Evolutionary conservation across 805 yeast genomes (phyloP), one percentile per base, ranked within the genome.

Genomic region (Priceomyces medius): DNA sequence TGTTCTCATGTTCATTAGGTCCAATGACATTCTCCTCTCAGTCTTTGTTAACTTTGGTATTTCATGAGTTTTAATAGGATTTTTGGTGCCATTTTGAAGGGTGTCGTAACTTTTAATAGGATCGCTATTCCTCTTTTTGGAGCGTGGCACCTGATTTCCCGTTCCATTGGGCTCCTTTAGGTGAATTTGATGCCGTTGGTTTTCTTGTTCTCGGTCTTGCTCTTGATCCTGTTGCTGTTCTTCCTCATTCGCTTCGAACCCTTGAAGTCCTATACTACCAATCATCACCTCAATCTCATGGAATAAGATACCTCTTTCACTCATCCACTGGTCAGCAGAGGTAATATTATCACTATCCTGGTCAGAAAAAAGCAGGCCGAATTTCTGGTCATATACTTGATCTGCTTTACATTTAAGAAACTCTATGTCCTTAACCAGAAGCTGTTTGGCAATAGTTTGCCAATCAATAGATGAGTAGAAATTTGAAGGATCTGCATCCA

Each of bases 21-120:
- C 64, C 9, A 63, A 43, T 3, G 68, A 62, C 50, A 55, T 43
- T 20, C 65, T 38, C 29, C 64, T 51, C 37, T 57, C 49, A 13
- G 50, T 45, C 13, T 44, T 50, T 0, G 61, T 50, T 20, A 54
- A 28, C 26, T 45, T 45, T 2, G 62, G 59, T 44, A 56, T 46
- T 12, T 45, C 53, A 10, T 14, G 29, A 5, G 10, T 14, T 26
- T n/a, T 26, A 5, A n/a, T n/a, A 12, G 35, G 17, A 10, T 20
- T 18, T 10, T 10, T 32, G 14, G 6, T n/a, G 4, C 20, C 20
- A 10, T 20, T n/a, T 16, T 20, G 21, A 8, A 4, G n/a, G 3
- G 24, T 17, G 19, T n/a, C 7, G 7, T 19, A 9, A 7, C 35
- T 16, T 12, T 14, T 10, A n/a, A 32, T 4, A 13, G 4, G 24